A percentile compares a stretch with the other conserved stretches of the same genome.
Conservation (phyloP, 352 stramenopile genomes). For the Aphanomyces euteiches region DNA sequence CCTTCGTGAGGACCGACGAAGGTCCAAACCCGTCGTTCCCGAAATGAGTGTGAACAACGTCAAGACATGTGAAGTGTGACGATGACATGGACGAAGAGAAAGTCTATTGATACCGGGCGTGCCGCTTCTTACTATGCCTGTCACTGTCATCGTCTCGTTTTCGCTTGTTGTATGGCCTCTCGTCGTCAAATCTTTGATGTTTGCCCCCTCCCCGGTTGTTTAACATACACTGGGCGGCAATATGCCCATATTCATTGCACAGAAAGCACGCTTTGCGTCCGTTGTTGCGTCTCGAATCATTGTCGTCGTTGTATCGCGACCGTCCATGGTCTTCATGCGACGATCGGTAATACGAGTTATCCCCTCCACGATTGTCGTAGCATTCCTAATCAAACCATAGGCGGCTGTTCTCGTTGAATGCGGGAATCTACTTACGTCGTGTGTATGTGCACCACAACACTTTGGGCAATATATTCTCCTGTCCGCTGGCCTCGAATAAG, state of each 20-base stretch:
- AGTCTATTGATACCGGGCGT: too few relatives aligned
- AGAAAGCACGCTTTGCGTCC: slow-evolving; percentile 49
- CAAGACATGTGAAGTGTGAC: too few relatives aligned
- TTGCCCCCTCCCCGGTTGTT: slow-evolving; percentile 30
- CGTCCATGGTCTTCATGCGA: slow-evolving; percentile 43
- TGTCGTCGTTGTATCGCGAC: slow-evolving; percentile 42
- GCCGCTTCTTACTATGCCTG: too few relatives aligned
- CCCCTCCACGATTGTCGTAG: slow-evolving; percentile 15
- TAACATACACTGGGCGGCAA: slow-evolving; percentile 62
- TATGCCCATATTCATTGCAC: slow-evolving; percentile 65
- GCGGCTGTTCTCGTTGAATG: neutral
- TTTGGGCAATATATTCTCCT: slow-evolving; percentile 66
- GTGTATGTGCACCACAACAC: slow-evolving; percentile 54
- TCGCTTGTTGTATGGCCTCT: too few relatives aligned
- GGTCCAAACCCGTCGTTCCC: too few relatives aligned
- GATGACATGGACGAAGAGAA: too few relatives aligned
- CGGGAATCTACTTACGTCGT: slow-evolving; percentile 32
- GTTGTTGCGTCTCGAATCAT: slow-evolving; percentile 40
- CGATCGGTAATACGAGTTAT: slow-evolving; percentile 37
- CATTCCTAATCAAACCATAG: slow-evolving; percentile 8
- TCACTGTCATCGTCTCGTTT: too few relatives aligned
- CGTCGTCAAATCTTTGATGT: neutral
- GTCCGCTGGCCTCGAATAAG: slow-evolving; percentile 59
- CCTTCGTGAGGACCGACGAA: too few relatives aligned
- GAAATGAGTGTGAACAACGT: too few relatives aligned